Evolutionary conservation across 805 yeast species (phyloP), one percentile per base, ranked within the genome.

Genomic region (Candida lessepsii): DNA sequence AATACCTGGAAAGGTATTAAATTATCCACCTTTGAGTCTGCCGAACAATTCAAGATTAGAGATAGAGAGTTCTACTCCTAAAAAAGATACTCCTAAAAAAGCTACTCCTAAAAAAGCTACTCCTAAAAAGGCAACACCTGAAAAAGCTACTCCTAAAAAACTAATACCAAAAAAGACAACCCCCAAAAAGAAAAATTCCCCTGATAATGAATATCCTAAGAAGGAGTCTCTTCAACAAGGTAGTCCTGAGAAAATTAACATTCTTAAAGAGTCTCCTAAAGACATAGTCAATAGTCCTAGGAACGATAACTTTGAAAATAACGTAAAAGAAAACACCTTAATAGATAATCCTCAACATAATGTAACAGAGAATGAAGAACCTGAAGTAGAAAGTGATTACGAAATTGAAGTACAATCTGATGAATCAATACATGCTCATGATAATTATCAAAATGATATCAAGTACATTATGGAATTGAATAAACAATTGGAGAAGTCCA

Each of bases 381-480:
- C 5, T 25, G 16, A 19, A n/a, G 19, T 11, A 10, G 37, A 24
- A 15, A 25, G 37, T 25, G 37, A 34, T 17, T 34, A 34, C 17
- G 37, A 34, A 34, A 25, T 34, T 8, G 32, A 35, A 19, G 4
- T 27, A 4, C 27, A 32, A 13, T 10, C 21, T 10, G 30, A 34
- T 34, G 29, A 23, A 16, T 39, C 37, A 3, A n/a, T n/a, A n/a
- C n/a, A n/a, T n/a, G 29, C 9, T 2, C 21, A 29, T 17, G 31
- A 29, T 13, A 28, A 31, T n/a, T 45, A 36, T 30, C 30, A 39
- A 4, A 26, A 36, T 3, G 47, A 47, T 13, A 39, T 47, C 5
- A 23, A 20, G 8, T 31, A 36, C 24, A 43, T 47, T 14, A 37
- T 30, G 29, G 41, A 25, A 5, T 24, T 47, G 25, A 47, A 48